Evolutionary conservation across 2,329 filamentous ascomycete species (phyloP).

Genomic region (Venturia effusa): DNA sequence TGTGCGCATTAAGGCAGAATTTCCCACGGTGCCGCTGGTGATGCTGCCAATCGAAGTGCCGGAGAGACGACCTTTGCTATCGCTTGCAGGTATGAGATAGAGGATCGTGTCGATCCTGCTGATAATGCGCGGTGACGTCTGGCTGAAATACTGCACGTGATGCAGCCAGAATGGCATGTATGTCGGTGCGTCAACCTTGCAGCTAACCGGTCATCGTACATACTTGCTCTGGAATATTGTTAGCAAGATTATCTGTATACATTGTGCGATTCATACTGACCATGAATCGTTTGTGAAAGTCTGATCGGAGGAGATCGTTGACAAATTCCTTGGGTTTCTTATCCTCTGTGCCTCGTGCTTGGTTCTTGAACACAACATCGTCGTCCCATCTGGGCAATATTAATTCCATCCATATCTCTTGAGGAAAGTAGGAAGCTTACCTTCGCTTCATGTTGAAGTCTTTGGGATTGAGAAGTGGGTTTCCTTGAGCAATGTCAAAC

Average conservation of each 20-base stretch:
- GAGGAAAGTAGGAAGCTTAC: slow-evolving; percentile 18
- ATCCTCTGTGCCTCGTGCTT: slow-evolving; percentile 88
- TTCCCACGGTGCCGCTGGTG: background rate
- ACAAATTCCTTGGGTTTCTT: slow-evolving; percentile 93
- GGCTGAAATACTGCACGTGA: background rate
- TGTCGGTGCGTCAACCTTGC: background rate
- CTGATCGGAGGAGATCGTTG: slow-evolving; percentile 85
- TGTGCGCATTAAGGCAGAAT: background rate
- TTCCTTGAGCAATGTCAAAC: slow-evolving; percentile 80
- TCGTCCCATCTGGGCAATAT: slow-evolving; percentile 66
- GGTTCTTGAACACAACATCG: slow-evolving; percentile 98
- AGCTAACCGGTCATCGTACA: slow-evolving; percentile 20
- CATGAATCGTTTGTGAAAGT: slow-evolving; percentile 99
- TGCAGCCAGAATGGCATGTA: background rate
- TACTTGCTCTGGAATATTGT: slow-evolving; percentile 25
- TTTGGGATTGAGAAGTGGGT: slow-evolving; percentile 77
- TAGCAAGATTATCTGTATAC: background rate
- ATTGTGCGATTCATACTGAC: slow-evolving; percentile 15
- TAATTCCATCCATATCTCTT: background rate
- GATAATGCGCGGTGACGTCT: slow-evolving; percentile 8
- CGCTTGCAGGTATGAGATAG: background rate
- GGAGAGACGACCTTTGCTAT: background rate
- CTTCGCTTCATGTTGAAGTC: slow-evolving; percentile 82
- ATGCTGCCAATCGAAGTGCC: background rate
- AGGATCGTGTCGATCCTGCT: background rate